Evolutionary conservation across 1,139 yeast species (phyloP), one percentile per base, ranked within the genome.

Genomic region (Hyphopichia burtonii): DNA sequence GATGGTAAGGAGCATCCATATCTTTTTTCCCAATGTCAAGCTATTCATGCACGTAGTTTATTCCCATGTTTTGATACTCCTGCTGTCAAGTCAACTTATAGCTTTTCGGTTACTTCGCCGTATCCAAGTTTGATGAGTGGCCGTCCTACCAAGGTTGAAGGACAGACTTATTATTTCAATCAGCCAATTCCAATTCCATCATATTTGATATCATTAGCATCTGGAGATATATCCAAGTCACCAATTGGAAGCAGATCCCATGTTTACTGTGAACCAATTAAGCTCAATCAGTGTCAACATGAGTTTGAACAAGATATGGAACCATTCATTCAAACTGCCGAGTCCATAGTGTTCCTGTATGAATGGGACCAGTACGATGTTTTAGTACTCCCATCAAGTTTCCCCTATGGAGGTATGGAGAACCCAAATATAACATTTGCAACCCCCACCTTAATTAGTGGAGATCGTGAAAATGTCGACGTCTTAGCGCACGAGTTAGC

Each of bases 41-140:
- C 74, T 14, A 68, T 69, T 36, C 76, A 70, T 48, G 75, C 75
- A 14, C 52, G 76, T 41, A 63, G 70, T 36, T 55, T 70, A 49
- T 68, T 68, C 45, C 76, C 76, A 4, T 67, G 75, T 47, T 70
- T 70, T 48, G 76, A 70, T 49, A 69, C 74, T 9, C 76, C 76
- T 2, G 68, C 65, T 0, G 64, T 67, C 25, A 70, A 70, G 43
- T 61, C 67, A 2, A 55, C 65, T 1, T 69, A 58, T 47, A 51
- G 50, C 36, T 63, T 64, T 46, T 52, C 47, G n/a, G 68, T 63
- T 14, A 49, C 49, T 8, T 68, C 74, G 2, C 65, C 69, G 4
- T 56, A 54, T 38, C 60, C 60, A 4, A 58, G 61, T 3, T 58
- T 70, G 41, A 68, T 69, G 74, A 60, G 70, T 3, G 76, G 74